Evolutionary conservation across 2,329 filamentous ascomycete species (phyloP), one percentile per base, ranked within the genome.

Genomic region (Paecilomyces dactylethromorphus): DNA sequence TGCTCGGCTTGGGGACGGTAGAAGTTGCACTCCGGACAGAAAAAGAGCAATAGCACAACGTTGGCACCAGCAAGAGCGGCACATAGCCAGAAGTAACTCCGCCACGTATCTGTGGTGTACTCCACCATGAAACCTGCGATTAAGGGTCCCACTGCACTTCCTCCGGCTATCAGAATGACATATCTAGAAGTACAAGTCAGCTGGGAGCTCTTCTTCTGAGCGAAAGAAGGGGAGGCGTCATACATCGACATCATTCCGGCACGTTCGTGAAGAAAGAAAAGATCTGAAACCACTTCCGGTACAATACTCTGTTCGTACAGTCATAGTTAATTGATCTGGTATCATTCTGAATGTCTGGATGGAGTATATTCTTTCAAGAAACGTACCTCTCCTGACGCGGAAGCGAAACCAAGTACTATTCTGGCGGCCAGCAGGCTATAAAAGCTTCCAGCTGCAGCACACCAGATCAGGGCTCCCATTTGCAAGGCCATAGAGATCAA

Each of bases 211-310:
- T 3, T 26, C 24, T 35, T 35, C 32, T 35, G 32, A 11, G 13
- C 7, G 13, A 8, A 15, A 15, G 10, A 45, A 13, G 22, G 8
- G 4, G 39, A 4, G 22, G n/a, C 13, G n/a, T 26, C 54, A 21
- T 50, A 56, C 54, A 56, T 56, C 22, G 35, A 39, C 54, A 56
- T 56, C 54, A 56, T 56, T 50, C 31, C 35, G 21, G 35, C 54
- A 45, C 35, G 54, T 31, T 56, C 35, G 18, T 56, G 54, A 26
- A 45, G 18, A 39, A 56, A 56, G 18, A n/a, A 29, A 22, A 49
- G 29, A 56, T 56, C 54, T 1, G 54, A 29, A 35, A 56, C 54
- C 35, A 56, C 39, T 26, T 56, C 54, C 2, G 54, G 54, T n/a
- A 56, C 54, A 18, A 56, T 56, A 50, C 32, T 35, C 32, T 35